A percentile compares a stretch with the other conserved stretches of the same genome.
These are phyloP conservation scores for Pseudocercospora cruenta DNA, from an alignment of 2,329 filamentous ascomycete species.

Conservation along the genomic window DNA sequence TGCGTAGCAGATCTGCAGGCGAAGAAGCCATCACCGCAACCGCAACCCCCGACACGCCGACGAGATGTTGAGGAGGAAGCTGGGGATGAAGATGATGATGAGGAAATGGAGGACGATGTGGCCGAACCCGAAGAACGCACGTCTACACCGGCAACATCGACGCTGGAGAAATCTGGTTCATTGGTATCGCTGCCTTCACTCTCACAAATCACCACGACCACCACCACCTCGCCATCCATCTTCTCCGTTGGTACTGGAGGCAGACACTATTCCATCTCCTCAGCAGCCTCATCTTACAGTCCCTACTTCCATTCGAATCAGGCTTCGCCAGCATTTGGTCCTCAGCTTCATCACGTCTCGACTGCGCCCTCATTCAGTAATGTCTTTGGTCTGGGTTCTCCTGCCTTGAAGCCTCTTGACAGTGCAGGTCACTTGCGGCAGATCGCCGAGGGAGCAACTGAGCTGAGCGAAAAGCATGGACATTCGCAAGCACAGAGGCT, in stretches of 20 bases:
- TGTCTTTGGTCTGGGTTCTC: constrained; percentile 37
- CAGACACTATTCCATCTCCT: constrained; percentile 45
- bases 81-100: constrained; percentile 49
- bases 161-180: constrained; percentile 27
- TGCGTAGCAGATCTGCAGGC: constrained; percentile 81
- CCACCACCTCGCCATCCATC: constrained; percentile 34
- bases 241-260: constrained; percentile 31
- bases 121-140: constrained; percentile 16
- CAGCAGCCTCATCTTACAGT: constrained; percentile 41
- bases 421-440: constrained; percentile 31
- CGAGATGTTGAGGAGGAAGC: constrained; percentile 45
- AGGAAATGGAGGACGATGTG: constrained; percentile 63
- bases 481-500: constrained; percentile 18
- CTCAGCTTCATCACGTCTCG: constrained; percentile 40
- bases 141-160: constrained; percentile 40
- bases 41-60: constrained; percentile 18
- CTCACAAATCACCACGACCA: constrained; percentile 47
- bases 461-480: constrained; percentile 29
- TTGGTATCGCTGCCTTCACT: constrained; percentile 45
- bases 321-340: constrained; percentile 63
- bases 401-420: constrained; percentile 62
- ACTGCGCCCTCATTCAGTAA: constrained; percentile 25
- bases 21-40: constrained; percentile 40
- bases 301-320: constrained; percentile 51
- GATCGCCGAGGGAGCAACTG: constrained; percentile 34